Evolutionary conservation across 2,329 filamentous ascomycete genomes (phyloP).

Genomic region (Scopulariopsis brevicaulis): DNA sequence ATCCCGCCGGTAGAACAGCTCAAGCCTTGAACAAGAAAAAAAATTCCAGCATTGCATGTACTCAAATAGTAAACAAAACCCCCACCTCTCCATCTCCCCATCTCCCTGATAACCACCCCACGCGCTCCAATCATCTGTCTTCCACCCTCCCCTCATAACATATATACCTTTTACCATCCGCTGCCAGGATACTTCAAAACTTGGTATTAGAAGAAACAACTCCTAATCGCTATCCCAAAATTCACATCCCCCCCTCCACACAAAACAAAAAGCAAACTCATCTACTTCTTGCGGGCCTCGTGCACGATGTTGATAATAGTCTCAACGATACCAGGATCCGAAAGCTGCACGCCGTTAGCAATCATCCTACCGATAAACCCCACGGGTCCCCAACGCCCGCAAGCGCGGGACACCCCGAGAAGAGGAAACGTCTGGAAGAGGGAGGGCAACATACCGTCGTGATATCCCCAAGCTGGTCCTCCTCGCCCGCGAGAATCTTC

Average conservation of each 20-base stretch:
- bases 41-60: no score
- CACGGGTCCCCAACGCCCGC: not conserved
- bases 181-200: not conserved
- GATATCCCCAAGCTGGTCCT: conserved; percentile 90
- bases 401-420: not conserved
- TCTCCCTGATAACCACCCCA: no score
- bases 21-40: no score
- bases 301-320: conserved; percentile 82
- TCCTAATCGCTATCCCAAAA: conserved; percentile 6
- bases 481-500: conserved; percentile 95
- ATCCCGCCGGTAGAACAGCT: no score
- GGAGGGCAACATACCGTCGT: conserved; percentile 58
- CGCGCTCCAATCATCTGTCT: not conserved
- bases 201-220: not conserved
- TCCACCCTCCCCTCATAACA: not conserved
- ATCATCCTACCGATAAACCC: not conserved
- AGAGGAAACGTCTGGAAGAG: not conserved
- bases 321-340: conserved; percentile 78
- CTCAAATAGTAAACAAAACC: no score
- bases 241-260: not conserved
- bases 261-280: not conserved
- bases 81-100: no score
- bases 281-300: conserved; percentile 41
- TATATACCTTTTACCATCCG: not conserved
- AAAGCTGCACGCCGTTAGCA: conserved; percentile 44